phyloP scores from a whole-genome alignment of 208 protist species.

The Leishmania mexicana region DNA sequence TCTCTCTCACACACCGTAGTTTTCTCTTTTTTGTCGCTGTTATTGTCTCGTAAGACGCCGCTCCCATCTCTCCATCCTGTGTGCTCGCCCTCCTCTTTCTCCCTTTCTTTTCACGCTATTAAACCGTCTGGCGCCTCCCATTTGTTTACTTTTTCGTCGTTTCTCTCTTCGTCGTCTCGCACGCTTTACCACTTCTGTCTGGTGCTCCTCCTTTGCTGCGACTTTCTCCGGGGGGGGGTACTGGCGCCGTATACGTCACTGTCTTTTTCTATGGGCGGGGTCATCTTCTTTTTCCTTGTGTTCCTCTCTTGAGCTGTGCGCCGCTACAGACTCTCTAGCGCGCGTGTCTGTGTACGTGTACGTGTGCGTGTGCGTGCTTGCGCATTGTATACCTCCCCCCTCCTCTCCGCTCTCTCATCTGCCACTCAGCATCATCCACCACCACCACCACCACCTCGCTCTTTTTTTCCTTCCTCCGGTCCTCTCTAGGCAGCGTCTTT shows the following conservation, averaged over 20 bases:
- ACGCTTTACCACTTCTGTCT: too few species aligned
- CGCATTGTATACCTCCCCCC: not conserved
- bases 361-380: not conserved
- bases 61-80: not conserved
- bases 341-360: too few species aligned
- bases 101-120: not conserved
- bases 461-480: not conserved
- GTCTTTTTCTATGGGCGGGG: not conserved
- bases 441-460: not conserved
- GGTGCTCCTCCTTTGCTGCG: too few species aligned
- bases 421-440: not conserved
- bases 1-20: not conserved
- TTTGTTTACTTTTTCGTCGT: not conserved
- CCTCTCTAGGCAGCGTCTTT: not conserved
- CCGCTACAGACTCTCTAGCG: too few species aligned
- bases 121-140: not conserved
- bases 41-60: not conserved
- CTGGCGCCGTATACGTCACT: not conserved
- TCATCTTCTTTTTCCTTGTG: not conserved
- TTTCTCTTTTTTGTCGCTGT: not conserved
- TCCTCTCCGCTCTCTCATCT: not conserved
- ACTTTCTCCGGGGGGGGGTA: too few species aligned
- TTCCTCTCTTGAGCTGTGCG: not conserved
- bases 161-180: not conserved
- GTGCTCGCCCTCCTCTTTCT: too few species aligned